Base-by-base conservation (phyloP, 805 yeast genomes). In the Metschnikowia borealis region DNA sequence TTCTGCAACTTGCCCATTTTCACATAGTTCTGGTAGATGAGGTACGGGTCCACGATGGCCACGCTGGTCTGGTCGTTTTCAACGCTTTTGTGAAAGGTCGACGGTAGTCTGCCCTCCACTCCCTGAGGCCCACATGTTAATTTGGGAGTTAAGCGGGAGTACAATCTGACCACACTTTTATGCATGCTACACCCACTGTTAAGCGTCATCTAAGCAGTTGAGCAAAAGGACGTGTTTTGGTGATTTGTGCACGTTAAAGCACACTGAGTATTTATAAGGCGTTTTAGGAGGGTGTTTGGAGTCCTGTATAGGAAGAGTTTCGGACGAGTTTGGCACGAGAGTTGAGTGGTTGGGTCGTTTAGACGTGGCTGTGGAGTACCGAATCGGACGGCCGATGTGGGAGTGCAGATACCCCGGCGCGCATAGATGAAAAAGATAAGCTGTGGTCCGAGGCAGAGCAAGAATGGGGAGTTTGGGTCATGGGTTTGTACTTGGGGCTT, bases 21-120 rank as follows among this genome's bases (percentile, higher is more conserved):
- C 1, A 84, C 76, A 48, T 79, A 75, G 52, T 74, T 75, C 53
- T 78, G 79, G 57, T 86, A 85, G 2, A 84, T 56, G 5, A 74
- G 54, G 39, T 78, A 74, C 0, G 91, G 90, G 61, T 85, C 91
- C 0, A 90, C 84, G 29, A 82, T 69, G 5, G 80, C 58, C 38
- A 78, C 46, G 2, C 49, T 35, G 5, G 49, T 31, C 20, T 21
- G 15, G n/a, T 18, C 4, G 6, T 23, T 5, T 18, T 41, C 20
- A 11, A 43, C 4, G 29, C 21, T 17, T 18, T 29, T 49, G 34
- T 32, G 38, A 36, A 40, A 49, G 2, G 49, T 37, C 1, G 39
- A 33, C 6, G 75, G 76, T 5, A 63, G 54, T 41, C 76, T 56
- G 4, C 75, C 73, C 10, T 71, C 73, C 11, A 70, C 69, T 1